phyloP scores from a whole-genome alignment of 2,329 filamentous ascomycete genomes.

The Thielaviopsis punctulata region DNA sequence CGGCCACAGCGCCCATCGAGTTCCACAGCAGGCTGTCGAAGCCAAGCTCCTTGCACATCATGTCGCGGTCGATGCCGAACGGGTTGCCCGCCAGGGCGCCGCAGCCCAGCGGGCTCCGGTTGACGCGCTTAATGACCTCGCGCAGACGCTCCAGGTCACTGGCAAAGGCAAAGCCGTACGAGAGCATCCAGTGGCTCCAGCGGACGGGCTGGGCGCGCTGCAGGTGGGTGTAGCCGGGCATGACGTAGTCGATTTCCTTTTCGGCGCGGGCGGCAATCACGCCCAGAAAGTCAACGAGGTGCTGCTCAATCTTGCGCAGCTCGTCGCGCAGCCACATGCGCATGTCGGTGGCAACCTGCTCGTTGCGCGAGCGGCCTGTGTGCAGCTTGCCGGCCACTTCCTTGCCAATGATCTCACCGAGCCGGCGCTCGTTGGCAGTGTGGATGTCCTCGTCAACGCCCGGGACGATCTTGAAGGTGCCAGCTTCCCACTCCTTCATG shows the following conservation, averaged over 20 bases:
- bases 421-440: slow-evolving; percentile 52
- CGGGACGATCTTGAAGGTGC: slow-evolving; percentile 32
- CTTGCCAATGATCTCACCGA: slow-evolving; percentile 75
- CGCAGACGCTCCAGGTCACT: slow-evolving; percentile 61
- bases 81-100: slow-evolving; percentile 69
- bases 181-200: slow-evolving; percentile 70
- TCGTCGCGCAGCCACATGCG: slow-evolving; percentile 71
- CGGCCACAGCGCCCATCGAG: slow-evolving; percentile 57
- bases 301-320: slow-evolving; percentile 49
- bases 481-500: slow-evolving; percentile 34
- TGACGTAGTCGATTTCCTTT: slow-evolving; percentile 49
- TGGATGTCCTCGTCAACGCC: slow-evolving; percentile 45
- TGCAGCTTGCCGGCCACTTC: slow-evolving; percentile 77
- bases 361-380: slow-evolving; percentile 73
- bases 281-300: slow-evolving; percentile 51
- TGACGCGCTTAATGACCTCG: slow-evolving; percentile 57
- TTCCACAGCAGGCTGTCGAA: slow-evolving; percentile 63
- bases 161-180: slow-evolving; percentile 53
- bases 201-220: slow-evolving; percentile 67
- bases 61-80: slow-evolving; percentile 64
- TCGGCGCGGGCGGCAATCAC: slow-evolving; percentile 55
- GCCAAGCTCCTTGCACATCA: slow-evolving; percentile 63
- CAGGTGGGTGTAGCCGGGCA: slow-evolving; percentile 80
- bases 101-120: slow-evolving; percentile 52
- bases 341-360: slow-evolving; percentile 84